Percentiles rank a stretch among this genome's conserved stretches.
Evolutionary conservation across 2,329 filamentous ascomycete species (phyloP).

Genomic region (Sporothrix schenckii): DNA sequence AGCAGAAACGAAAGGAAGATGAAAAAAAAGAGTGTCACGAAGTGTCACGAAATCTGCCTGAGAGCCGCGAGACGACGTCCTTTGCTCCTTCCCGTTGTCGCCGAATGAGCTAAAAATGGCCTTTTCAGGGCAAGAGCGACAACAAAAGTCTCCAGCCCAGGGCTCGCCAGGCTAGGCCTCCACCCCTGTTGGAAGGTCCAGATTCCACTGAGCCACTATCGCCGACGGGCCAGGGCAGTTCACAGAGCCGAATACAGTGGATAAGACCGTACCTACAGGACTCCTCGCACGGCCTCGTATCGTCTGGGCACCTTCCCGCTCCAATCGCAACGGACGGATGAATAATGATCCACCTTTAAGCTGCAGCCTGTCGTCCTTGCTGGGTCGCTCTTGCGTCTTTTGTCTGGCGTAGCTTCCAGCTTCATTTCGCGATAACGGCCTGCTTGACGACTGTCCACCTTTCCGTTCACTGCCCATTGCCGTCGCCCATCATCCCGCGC

Average conservation of each 20-base stretch:
- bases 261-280: not conserved
- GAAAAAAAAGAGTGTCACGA: conserved; percentile 1
- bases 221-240: not conserved
- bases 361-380: conserved; percentile 18
- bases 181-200: not conserved
- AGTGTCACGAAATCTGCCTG: not conserved
- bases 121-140: conserved; percentile 16
- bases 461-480: not conserved
- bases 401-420: conserved; percentile 25
- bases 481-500: not conserved
- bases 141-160: not conserved
- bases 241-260: conserved; percentile 2
- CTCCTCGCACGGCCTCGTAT: not conserved
- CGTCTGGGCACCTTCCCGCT: not conserved
- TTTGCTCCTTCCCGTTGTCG: conserved; percentile 18
- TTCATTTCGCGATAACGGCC: conserved; percentile 21
- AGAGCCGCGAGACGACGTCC: conserved; percentile 2
- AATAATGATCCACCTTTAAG: conserved; percentile 29
- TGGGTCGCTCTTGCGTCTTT: conserved; percentile 28
- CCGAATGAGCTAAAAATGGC: conserved; percentile 3
- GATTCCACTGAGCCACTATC: not conserved
- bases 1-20: not conserved
- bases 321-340: conserved; percentile 2
- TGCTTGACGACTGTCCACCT: conserved; percentile 10
- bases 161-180: conserved; percentile 5